These are phyloP conservation scores for Halenospora varia DNA, from an alignment of 495 filamentous ascomycete species.

Conservation along the genomic window DNA sequence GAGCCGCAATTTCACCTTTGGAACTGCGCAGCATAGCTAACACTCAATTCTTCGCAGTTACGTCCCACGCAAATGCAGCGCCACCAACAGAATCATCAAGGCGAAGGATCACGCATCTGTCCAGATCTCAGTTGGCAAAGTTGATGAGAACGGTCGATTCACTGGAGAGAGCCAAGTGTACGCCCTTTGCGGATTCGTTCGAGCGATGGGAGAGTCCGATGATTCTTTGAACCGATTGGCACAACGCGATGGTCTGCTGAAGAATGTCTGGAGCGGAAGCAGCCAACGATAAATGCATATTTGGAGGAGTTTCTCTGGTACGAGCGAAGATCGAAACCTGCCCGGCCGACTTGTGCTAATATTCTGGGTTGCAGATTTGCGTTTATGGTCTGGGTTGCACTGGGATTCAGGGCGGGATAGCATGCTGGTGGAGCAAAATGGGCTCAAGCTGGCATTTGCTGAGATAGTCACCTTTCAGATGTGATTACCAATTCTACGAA, in stretches of 20 bases:
- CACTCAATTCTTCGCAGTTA: too few species aligned
- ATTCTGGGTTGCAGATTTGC: constrained; percentile 30
- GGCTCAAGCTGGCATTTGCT: constrained; percentile 23
- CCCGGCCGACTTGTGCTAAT: constrained; percentile 28
- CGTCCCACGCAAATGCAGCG: constrained; percentile 97
- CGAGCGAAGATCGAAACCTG: neutral
- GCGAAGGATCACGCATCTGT: constrained; percentile 96
- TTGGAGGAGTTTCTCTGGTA: constrained; percentile 23
- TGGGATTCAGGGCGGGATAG: constrained; percentile 26
- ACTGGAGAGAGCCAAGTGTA: constrained; percentile 96
- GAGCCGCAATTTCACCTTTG: neutral
- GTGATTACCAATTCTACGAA: constrained; percentile 29
- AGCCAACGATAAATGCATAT: constrained; percentile 61
- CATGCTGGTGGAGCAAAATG: constrained; percentile 11
- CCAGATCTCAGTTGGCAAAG: constrained; percentile 87
- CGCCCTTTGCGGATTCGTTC: constrained; percentile 95
- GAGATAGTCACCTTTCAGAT: constrained; percentile 26
- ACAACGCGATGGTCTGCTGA: constrained; percentile 93
- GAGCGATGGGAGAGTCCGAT: constrained; percentile 96
- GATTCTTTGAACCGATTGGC: constrained; percentile 93
- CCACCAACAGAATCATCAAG: constrained; percentile 98
- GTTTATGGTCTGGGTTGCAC: constrained; percentile 32
- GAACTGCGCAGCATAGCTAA: too few species aligned
- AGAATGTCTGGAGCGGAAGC: constrained; percentile 90
- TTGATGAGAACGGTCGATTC: constrained; percentile 97